phyloP scores from a whole-genome alignment of 768 basidiomycete species.

The Leucosporidium creatinivorum region DNA sequence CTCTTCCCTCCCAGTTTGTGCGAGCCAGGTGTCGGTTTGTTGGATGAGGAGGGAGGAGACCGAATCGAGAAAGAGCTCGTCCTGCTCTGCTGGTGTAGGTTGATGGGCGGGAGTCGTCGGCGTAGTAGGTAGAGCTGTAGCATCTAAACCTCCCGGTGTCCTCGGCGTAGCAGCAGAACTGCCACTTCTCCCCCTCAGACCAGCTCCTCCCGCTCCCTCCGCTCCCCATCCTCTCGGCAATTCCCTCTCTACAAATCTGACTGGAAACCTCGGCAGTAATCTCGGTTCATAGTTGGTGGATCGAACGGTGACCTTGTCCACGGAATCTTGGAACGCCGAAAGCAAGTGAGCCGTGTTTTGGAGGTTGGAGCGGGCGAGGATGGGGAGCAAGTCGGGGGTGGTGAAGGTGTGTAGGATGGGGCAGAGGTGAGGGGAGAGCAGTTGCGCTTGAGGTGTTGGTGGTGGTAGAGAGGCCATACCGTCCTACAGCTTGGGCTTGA shows the following conservation, averaged over 20 bases:
- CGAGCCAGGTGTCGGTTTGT: background rate
- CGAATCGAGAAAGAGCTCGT: slow-evolving; percentile 28
- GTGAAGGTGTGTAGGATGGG: slow-evolving; percentile 8
- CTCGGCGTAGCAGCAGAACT: no score
- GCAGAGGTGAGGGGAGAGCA: background rate
- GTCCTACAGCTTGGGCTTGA: no score
- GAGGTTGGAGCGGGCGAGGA: slow-evolving; percentile 1
- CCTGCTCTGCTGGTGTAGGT: slow-evolving; percentile 7
- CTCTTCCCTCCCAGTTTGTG: background rate
- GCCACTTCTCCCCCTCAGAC: no score
- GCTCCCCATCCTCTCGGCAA: slow-evolving; percentile 1
- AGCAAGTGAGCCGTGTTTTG: slow-evolving; percentile 6
- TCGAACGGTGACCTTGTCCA: slow-evolving; percentile 8
- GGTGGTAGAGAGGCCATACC: background rate
- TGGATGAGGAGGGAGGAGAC: background rate
- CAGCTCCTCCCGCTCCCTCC: background rate
- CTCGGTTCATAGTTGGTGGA: slow-evolving; percentile 1
- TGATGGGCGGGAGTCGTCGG: background rate
- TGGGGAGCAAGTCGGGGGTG: background rate
- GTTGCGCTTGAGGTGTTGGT: background rate
- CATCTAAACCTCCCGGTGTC: no score
- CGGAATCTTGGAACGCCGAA: background rate
- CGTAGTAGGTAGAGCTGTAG: background rate
- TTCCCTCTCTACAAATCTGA: slow-evolving; percentile 2
- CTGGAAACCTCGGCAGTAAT: background rate